Base-by-base conservation (phyloP, 305 asterid species). In the Solanum hybrid region DNA sequence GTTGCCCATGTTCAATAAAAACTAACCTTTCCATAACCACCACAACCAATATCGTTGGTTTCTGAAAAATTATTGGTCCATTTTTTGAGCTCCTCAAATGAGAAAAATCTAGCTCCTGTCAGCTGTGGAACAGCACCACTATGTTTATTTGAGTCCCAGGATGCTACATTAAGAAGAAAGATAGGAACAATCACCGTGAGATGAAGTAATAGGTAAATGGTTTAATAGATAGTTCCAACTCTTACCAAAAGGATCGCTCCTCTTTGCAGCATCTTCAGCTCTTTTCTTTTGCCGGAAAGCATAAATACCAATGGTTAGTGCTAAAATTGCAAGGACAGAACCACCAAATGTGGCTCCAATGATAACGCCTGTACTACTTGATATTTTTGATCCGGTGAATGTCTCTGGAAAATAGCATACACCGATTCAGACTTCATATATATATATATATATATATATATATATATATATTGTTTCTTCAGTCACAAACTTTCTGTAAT, bases 261-360 rank as follows among this genome's bases (percentile, higher is more conserved):
- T 92, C 87, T 90, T 93, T 13, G 89, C 27, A 84, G 98, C 97
- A 60, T 91, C 89, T 91, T 95, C 98, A 34, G 98, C 98, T 91
- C 95, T 94, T 91, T 84, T 94, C 94, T 91, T 95, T 93, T 95
- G 98, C 45, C 94, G 93, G 92, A 93, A 38, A 88, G 98, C 99
- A 90, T 95, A 97, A 90, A 93, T 69, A 90, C 98, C 99, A 2
- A 96, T 96, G 27, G 90, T 32, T 40, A 95, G 87, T 86, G 95
- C 86, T 94, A 97, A 73, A 71, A 94, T 69, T 42, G 93, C 31
- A 29, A 97, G 95, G 76, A 96, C 91, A 78, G 89, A 42, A 60
- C 98, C 98, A 86, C 99, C 99, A 86, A 89, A 95, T n/a, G 98
- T 95, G 71, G 97, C 98, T 90, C 99, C 99, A 40, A 95, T 91